A percentile compares a stretch with the other conserved stretches of the same genome.
These are phyloP conservation scores for Mycoemilia scoparia DNA, from an alignment of 192 early-diverging fungal species.

Conservation along the genomic window DNA sequence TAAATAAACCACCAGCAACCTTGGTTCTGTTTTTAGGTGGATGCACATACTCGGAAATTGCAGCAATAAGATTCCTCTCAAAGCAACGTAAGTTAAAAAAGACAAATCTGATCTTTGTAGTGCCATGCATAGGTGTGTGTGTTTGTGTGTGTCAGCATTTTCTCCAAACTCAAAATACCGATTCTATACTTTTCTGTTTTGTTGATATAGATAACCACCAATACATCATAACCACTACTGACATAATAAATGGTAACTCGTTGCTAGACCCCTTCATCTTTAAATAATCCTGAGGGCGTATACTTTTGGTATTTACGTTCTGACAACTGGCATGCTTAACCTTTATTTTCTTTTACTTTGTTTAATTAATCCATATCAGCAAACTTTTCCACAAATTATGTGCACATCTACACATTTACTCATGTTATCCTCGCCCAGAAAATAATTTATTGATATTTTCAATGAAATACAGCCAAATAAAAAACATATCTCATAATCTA, in stretches of 20 bases:
- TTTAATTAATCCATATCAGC: too few species aligned
- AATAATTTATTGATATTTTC: too few species aligned
- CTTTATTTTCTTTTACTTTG: too few species aligned
- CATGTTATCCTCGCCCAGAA: too few species aligned
- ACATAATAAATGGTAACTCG: constrained; percentile 71
- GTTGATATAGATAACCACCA: constrained; percentile 40
- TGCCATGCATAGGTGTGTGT: constrained; percentile 1
- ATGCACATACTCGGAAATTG: constrained; percentile 83
- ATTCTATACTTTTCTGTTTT: neutral
- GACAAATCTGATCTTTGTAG: neutral
- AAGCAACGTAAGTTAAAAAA: constrained; percentile 47
- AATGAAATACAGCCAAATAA: too few species aligned
- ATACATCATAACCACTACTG: constrained; percentile 75
- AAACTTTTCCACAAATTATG: too few species aligned
- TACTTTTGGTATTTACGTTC: too few species aligned
- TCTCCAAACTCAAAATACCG: neutral
- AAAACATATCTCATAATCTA: too few species aligned
- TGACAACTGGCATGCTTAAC: too few species aligned
- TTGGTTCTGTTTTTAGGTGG: constrained; percentile 90
- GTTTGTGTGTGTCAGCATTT: too few species aligned
- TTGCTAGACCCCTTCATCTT: constrained; percentile 41
- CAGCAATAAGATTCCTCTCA: constrained; percentile 75
- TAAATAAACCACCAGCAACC: constrained; percentile 43
- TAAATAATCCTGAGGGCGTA: too few species aligned
- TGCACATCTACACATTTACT: too few species aligned